These are phyloP conservation scores for Diplodia seriata DNA, from an alignment of 2,329 filamentous ascomycete genomes.

Conservation along the genomic window DNA sequence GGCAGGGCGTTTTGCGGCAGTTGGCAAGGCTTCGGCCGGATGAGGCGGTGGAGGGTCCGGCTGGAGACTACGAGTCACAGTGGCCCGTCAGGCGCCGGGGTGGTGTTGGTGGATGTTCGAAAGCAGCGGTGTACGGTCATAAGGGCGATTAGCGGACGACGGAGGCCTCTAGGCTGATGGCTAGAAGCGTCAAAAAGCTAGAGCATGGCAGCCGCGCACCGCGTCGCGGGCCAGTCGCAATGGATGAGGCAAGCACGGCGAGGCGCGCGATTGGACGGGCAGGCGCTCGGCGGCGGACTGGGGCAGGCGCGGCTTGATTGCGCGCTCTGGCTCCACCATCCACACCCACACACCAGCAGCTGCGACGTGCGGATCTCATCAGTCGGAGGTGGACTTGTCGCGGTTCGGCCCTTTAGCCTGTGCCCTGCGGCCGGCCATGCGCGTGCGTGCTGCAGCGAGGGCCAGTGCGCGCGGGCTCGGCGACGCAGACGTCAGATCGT, in stretches of 20 bases:
- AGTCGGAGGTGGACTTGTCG: not conserved
- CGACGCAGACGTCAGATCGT: conserved; percentile 14
- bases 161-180: not conserved
- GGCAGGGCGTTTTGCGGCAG: conserved; percentile 12
- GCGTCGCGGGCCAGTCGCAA: not conserved
- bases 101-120: not conserved
- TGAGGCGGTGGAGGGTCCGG: not conserved
- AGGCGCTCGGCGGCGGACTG: conserved; percentile 8
- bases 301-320: not conserved
- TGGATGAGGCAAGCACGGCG: not conserved
- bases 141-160: conserved; percentile 13
- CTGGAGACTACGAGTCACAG: conserved; percentile 8
- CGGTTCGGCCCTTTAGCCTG: conserved; percentile 25
- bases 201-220: not conserved
- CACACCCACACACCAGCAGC: not conserved
- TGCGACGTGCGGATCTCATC: conserved; percentile 20
- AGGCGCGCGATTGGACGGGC: conserved; percentile 6
- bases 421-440: conserved; percentile 7
- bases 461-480: conserved; percentile 3
- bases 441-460: conserved; percentile 7
- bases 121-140: conserved; percentile 28
- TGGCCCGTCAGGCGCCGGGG: conserved; percentile 21
- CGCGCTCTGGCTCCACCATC: not conserved
- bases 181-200: not conserved
- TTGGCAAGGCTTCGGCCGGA: not conserved